Base-by-base conservation (phyloP, 2,329 filamentous ascomycete genomes). In the Trichoderma sp. region DNA sequence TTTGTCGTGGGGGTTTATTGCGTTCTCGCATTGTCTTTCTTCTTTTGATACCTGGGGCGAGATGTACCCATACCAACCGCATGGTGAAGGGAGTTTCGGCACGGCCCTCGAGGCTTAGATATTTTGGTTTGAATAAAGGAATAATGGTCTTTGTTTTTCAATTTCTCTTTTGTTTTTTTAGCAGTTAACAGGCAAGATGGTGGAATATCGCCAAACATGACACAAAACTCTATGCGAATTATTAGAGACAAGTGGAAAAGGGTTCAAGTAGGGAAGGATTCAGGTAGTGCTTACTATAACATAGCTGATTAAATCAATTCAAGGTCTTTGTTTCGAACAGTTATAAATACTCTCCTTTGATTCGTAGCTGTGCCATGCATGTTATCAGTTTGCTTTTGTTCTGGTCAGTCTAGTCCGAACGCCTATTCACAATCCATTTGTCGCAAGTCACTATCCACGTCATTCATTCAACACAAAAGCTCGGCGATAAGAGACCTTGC, bases 81-180 rank as follows among this genome's bases (percentile, higher is more conserved):
- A 65, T 65, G 43, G 50, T 47, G 20, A 61, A 58, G 50, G 64
- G 71, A 70, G 71, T 72, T 72, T 53, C 11, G 67, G 66, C 39
- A 65, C 13, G 34, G 53, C 34, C 34, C 11, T 69, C n/a, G 32
- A 32, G 32, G 58, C 58, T 58, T 68, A 20, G 47, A 43, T 65
- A 15, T 26, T 61, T 34, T 43, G 15, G 23, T 61, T 43, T n/a
- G 39, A 23, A 68, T 32, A 34, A 50, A 53, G 28, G 39, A 9
- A 20, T 17, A 9, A 11, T 7, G 65, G 12, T 17, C 7, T 50
- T 53, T 66, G 26, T 26, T 26, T 30, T 39, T 64, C 9, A 23
- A n/a, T 36, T n/a, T 57, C 39, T 13, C 13, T 12, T 59, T 63
- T 36, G 34, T 26, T 34, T 23, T 20, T 58, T 63, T 59, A 30